Conservation (phyloP, 352 stramenopile genomes). For the Phytophthora sojae region DNA sequence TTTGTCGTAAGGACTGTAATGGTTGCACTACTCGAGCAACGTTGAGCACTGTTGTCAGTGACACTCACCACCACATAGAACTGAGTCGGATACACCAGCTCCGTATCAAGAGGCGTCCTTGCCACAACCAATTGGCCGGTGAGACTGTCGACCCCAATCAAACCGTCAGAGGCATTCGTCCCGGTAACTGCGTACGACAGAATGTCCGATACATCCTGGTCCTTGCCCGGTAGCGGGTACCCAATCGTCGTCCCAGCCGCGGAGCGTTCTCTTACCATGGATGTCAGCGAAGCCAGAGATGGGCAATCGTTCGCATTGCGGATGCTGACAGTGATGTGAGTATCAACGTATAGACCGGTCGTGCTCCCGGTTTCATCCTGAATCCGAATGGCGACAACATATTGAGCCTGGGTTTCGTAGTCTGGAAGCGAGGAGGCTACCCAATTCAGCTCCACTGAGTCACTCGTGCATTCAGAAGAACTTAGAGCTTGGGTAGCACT, state of each 20-base stretch:
- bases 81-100: slow-evolving; percentile 48
- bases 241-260: slow-evolving; percentile 42
- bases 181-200: slow-evolving; percentile 50
- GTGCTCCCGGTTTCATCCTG: slow-evolving; percentile 45
- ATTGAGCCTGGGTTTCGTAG: slow-evolving; percentile 46
- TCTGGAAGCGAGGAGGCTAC: slow-evolving; percentile 27
- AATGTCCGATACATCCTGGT: slow-evolving; percentile 59
- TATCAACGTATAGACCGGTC: slow-evolving; percentile 37
- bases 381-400: slow-evolving; percentile 38
- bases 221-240: slow-evolving; percentile 58
- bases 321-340: slow-evolving; percentile 42
- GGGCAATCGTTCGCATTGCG: slow-evolving; percentile 70
- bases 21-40: slow-evolving; percentile 31
- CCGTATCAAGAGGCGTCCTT: slow-evolving; percentile 24
- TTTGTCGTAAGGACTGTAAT: slow-evolving; percentile 50
- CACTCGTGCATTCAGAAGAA: slow-evolving; percentile 14
- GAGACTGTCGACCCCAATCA: slow-evolving; percentile 53
- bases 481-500: slow-evolving; percentile 4
- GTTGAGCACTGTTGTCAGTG: slow-evolving; percentile 46
- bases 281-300: slow-evolving; percentile 40
- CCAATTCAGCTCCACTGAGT: slow-evolving; percentile 22
- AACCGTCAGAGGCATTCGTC: slow-evolving; percentile 31
- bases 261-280: slow-evolving; percentile 54
- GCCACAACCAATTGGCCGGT: slow-evolving; percentile 59
- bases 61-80: slow-evolving; percentile 49